These are phyloP conservation scores for Leccinum pellstonianum DNA, from an alignment of 768 basidiomycete species.

Conservation along the genomic window DNA sequence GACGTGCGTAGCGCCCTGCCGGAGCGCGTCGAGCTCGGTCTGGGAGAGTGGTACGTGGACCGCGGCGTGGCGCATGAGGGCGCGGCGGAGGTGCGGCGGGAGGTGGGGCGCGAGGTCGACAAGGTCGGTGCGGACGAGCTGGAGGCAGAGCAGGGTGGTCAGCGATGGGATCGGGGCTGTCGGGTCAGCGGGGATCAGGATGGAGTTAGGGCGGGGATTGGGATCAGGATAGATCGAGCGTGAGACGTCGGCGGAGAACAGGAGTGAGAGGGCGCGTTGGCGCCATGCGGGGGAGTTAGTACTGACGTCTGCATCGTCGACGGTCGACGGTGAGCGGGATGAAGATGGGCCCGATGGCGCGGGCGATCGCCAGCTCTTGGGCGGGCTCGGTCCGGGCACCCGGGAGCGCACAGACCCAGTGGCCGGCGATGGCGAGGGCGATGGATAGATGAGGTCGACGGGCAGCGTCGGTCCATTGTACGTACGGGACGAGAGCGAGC, in stretches of 20 bases:
- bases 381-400: slow-evolving; percentile 50
- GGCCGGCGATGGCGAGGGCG: slow-evolving; percentile 9
- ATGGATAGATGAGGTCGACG: slow-evolving; percentile 37
- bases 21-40: slow-evolving; percentile 49
- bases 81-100: slow-evolving; percentile 57
- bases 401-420: slow-evolving; percentile 1
- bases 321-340: neutral
- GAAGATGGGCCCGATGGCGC: slow-evolving; percentile 16
- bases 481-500: slow-evolving; percentile 20
- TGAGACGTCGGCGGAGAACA: slow-evolving; percentile 34
- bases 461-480: slow-evolving; percentile 49
- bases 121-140: slow-evolving; percentile 45
- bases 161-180: slow-evolving; percentile 45
- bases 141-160: slow-evolving; percentile 56
- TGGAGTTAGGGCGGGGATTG: slow-evolving; percentile 10
- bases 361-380: slow-evolving; percentile 55
- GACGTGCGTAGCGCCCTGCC: slow-evolving; percentile 49
- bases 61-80: slow-evolving; percentile 57
- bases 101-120: slow-evolving; percentile 49
- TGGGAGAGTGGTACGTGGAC: slow-evolving; percentile 54
- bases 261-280: slow-evolving; percentile 51
- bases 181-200: neutral
- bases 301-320: slow-evolving; percentile 15
- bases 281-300: slow-evolving; percentile 45
- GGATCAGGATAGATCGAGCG: slow-evolving; percentile 16